A percentile compares a stretch with the other conserved stretches of the same genome.
Evolutionary conservation across 768 basidiomycete genomes (phyloP).

Genomic region (Leucocoprinus birnbaumii): DNA sequence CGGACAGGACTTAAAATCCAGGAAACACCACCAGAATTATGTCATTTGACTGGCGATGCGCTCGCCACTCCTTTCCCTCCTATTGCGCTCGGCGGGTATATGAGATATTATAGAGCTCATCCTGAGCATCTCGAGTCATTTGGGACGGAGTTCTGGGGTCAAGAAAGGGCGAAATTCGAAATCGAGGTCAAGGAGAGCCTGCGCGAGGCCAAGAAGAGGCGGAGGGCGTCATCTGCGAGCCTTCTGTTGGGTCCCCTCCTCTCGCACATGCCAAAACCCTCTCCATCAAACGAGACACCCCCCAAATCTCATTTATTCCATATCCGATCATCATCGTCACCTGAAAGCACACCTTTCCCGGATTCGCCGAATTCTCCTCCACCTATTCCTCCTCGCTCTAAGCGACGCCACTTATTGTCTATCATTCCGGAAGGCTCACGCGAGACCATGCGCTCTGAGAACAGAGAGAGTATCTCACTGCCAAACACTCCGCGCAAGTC

Average conservation of each 20-base stretch:
- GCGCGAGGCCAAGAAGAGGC: conserved; percentile 5
- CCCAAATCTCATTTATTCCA: conserved; percentile 18
- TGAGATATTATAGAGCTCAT: conserved; percentile 31
- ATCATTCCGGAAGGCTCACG: conserved; percentile 24
- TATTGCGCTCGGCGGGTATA: conserved; percentile 39
- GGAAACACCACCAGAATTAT: conserved; percentile 7
- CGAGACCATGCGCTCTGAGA: conserved; percentile 17
- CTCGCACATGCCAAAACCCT: conserved; percentile 10
- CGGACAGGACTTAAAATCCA: conserved; percentile 8
- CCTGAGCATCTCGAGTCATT: background rate
- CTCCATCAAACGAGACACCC: conserved; percentile 15
- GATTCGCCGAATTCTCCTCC: conserved; percentile 6
- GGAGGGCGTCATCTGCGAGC: conserved; percentile 5
- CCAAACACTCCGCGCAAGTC: conserved; percentile 10
- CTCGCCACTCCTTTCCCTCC: conserved; percentile 32
- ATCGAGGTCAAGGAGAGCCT: conserved; percentile 11
- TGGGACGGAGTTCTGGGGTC: background rate
- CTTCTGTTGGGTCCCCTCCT: conserved; percentile 1
- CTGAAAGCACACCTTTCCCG: conserved; percentile 11
- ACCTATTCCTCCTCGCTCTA: conserved; percentile 18
- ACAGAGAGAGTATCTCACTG: background rate
- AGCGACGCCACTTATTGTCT: conserved; percentile 15
- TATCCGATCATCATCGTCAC: conserved; percentile 19
- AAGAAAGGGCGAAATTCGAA: background rate
- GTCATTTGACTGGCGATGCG: conserved; percentile 11